Conservation (phyloP, 2,329 filamentous ascomycete genomes). For the Leptographium procerum region DNA sequence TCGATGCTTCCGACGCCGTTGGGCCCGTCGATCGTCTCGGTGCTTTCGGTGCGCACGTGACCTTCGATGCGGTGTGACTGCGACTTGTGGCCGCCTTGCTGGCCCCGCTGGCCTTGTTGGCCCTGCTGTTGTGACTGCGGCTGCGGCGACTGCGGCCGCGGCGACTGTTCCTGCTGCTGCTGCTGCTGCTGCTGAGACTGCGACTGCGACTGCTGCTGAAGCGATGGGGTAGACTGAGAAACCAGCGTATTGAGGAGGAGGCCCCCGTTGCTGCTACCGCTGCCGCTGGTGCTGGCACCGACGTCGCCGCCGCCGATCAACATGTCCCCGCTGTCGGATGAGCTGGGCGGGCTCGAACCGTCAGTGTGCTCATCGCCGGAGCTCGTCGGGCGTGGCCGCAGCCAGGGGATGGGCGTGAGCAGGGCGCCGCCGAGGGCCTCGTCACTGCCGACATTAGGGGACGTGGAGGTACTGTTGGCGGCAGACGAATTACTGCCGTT, state of each 20-base stretch:
- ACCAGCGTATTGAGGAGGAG: not conserved
- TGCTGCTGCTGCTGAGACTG: not conserved
- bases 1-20: slow-evolving; percentile 71
- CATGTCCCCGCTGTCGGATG: slow-evolving; percentile 7
- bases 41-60: slow-evolving; percentile 60
- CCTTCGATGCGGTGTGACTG: slow-evolving; percentile 30
- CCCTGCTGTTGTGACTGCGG: slow-evolving; percentile 6
- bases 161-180: slow-evolving; percentile 8
- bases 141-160: slow-evolving; percentile 3
- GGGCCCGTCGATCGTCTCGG: slow-evolving; percentile 70
- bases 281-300: slow-evolving; percentile 1
- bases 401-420: slow-evolving; percentile 89
- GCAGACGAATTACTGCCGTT: slow-evolving; percentile 14
- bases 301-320: slow-evolving; percentile 10
- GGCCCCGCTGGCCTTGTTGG: not conserved
- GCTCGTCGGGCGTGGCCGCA: slow-evolving; percentile 32
- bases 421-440: slow-evolving; percentile 83
- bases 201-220: not conserved
- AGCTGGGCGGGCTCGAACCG: slow-evolving; percentile 11
- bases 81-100: not conserved
- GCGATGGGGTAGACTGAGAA: not conserved
- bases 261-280: not conserved
- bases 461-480: slow-evolving; percentile 8
- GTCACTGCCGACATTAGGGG: slow-evolving; percentile 58
- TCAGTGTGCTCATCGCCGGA: slow-evolving; percentile 10